Percentiles rank a stretch among this genome's conserved stretches.
phyloP scores from a whole-genome alignment of 2,329 filamentous ascomycete species.

The Botrytis sinoallii region DNA sequence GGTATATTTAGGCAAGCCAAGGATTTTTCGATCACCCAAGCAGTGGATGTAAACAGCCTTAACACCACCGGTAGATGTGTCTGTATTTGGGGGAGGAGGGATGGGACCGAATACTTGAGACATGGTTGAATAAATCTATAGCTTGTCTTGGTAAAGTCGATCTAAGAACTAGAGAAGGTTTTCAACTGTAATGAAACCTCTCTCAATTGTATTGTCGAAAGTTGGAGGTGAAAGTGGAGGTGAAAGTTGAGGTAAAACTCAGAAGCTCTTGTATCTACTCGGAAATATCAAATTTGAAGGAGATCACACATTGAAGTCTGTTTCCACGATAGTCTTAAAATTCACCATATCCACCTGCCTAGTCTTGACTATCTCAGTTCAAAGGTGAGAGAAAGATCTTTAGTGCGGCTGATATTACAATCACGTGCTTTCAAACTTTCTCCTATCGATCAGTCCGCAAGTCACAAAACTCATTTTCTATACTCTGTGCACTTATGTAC shows the following conservation, averaged over 20 bases:
- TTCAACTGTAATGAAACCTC: neutral
- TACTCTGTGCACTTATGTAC: accelerated
- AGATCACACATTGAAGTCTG: neutral
- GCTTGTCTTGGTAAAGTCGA: neutral
- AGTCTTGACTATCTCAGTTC: neutral
- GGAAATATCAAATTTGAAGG: accelerated
- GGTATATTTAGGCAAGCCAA: neutral
- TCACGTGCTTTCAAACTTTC: neutral
- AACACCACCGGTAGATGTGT: neutral
- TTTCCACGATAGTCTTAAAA: neutral
- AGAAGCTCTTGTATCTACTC: neutral
- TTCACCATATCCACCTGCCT: neutral
- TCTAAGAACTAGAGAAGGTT: neutral
- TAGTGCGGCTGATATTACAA: neutral
- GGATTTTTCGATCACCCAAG: neutral
- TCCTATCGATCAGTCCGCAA: neutral
- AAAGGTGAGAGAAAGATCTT: neutral
- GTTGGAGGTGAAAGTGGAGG: neutral
- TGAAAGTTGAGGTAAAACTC: neutral
- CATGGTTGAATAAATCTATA: neutral
- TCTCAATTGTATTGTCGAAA: neutral
- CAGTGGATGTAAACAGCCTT: neutral
- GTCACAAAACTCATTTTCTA: no score
- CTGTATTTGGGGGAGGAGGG: neutral
- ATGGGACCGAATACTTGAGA: neutral